Evolutionary conservation across 768 basidiomycete genomes (phyloP), one percentile per base, ranked within the genome.

Genomic region (Lentinula boryana): DNA sequence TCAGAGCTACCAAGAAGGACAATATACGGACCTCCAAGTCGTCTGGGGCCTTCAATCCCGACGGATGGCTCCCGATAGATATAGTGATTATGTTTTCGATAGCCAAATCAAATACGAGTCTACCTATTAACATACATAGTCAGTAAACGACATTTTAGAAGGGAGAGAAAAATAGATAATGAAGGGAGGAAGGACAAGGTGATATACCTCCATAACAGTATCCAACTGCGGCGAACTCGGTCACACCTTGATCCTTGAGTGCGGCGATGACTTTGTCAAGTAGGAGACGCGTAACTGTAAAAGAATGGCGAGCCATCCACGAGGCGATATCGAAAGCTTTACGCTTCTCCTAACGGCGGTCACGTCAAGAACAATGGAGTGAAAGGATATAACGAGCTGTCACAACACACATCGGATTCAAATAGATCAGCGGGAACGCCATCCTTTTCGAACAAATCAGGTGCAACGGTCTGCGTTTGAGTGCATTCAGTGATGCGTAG

Each of bases 141-240:
- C 44, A 21, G 5, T 8, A n/a, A 18, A 53, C 6, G 23, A 31
- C 21, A 49, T 27, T 49, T 7, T 4, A 38, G 6, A 8, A 8
- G 36, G 4, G 36, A 27, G 27, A 27, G 27, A 27, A 3, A 27
- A 27, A 27, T 27, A 27, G 27, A 23, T 23, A 23, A 23, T 23
- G 23, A 23, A 23, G 27, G 27, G 27, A 27, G 3, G 27, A 27
- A 27, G 2, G 36, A 27, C 33, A 21, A n/a, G 3, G 18, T 13
- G 51, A 66, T 76, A 60, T 62, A 79, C 83, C 88, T 62, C 87
- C 86, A 59, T 81, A 85, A 74, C 90, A 92, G 75, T 84, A 90
- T 2, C 87, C 87, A 6, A 80, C 80, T 0, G 85, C 83, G 0
- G 74, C 87, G 59, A 91, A 79, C 10, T 69, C 69, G 2, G 75